These are phyloP conservation scores for Russula emetica DNA, from an alignment of 768 basidiomycete genomes.

Conservation along the genomic window DNA sequence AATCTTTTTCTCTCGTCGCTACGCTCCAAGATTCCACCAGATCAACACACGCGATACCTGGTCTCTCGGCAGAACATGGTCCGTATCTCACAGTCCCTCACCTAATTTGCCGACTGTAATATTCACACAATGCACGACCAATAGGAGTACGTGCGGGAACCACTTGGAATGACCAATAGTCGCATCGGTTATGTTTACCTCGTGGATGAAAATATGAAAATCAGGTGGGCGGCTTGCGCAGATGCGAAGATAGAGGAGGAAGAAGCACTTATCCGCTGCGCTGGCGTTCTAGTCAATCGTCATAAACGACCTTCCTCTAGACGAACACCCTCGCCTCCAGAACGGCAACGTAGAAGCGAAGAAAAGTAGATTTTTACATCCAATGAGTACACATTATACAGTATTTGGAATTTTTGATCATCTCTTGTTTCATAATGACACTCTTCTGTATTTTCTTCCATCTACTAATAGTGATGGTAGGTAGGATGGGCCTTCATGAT, in stretches of 20 bases:
- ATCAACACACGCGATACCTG: slow-evolving; percentile 67
- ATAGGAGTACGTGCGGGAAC: slow-evolving; percentile 62
- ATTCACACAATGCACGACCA: neutral
- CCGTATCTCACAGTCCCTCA: slow-evolving; percentile 33
- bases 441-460: neutral
- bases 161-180: slow-evolving; percentile 84
- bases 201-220: slow-evolving; percentile 75
- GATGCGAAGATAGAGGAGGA: slow-evolving; percentile 75
- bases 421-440: neutral
- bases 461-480: neutral
- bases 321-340: neutral
- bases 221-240: slow-evolving; percentile 91
- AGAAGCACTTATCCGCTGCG: slow-evolving; percentile 61
- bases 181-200: slow-evolving; percentile 91
- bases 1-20: slow-evolving; percentile 77
- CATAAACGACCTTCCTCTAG: slow-evolving; percentile 35
- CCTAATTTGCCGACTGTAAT: neutral
- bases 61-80: slow-evolving; percentile 79
- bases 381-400: neutral
- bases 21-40: slow-evolving; percentile 56
- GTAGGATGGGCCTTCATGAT: neutral
- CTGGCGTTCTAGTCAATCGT: slow-evolving; percentile 62
- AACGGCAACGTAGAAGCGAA: neutral
- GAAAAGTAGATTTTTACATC: neutral
- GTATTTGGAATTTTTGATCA: neutral